Base-by-base conservation (phyloP, 1,284 basidiomycete genomes). In the Kwoniella shivajii region DNA sequence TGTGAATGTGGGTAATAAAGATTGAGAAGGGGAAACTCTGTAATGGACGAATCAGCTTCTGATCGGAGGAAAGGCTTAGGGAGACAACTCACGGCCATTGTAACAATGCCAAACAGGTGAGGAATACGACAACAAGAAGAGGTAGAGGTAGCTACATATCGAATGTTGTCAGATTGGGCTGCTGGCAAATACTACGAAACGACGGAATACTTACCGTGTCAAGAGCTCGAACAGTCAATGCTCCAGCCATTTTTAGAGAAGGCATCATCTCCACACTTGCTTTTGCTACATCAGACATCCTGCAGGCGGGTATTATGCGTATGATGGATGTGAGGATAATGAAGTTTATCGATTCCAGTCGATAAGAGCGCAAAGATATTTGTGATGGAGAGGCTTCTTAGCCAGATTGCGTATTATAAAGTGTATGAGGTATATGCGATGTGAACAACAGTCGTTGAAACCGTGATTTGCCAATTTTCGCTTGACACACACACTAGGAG, bases 81-180 rank as follows among this genome's bases (percentile, higher is more conserved):
- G 22, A 14, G 39, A 11, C n/a, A 20, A 52, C 46, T 57, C 49
- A 59, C 52, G 62, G 62, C 54, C 56, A 59, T 22, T 59, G 59
- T 2, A 57, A 56, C 30, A 63, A 54, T 18, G 60, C 50, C 27
- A 59, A 37, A 47, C 59, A 56, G 11, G 56, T 37, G 31, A 66
- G 43, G 54, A 61, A 59, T 10, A 56, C 18, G 50, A 65, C 50
- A 9, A 61, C 44, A 22, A 66, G 66, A 61, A 65, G 68, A 68
- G 77, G 72, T 74, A 78, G 72, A 74, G 75, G 71, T n/a, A 64
- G 45, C 62, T 64, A 39, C 3, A 26, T 18, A 30, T 14, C 31
- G 30, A n/a, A n/a, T n/a, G n/a, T n/a, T n/a, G n/a, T n/a, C n/a
- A n/a, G n/a, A n/a, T n/a, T n/a, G n/a, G n/a, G n/a, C n/a, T n/a